Evolutionary conservation across 345 rosid species (phyloP).

Genomic region (Microthlaspi erraticum): DNA sequence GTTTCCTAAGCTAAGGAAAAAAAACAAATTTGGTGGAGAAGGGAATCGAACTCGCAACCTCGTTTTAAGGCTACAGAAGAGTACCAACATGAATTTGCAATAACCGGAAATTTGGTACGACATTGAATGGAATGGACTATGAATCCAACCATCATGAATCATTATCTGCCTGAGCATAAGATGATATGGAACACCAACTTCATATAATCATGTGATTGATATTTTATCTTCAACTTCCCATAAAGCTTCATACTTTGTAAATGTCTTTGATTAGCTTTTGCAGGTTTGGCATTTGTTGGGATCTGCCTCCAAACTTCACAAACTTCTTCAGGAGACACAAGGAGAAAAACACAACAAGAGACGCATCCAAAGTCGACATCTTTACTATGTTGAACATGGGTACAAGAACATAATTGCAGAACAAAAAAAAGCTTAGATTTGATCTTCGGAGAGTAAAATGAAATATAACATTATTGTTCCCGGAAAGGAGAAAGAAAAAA

Average conservation of each 20-base stretch:
- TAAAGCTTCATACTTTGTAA: too few relatives aligned
- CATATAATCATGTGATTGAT: too few relatives aligned
- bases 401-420: neutral
- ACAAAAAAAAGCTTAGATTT: too few relatives aligned
- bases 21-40: neutral
- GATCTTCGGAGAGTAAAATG: neutral
- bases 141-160: neutral
- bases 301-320: neutral
- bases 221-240: too few relatives aligned
- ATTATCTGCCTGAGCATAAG: neutral
- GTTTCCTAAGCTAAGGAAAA: neutral
- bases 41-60: neutral
- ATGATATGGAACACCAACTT: neutral
- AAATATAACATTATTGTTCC: slow-evolving; percentile 28
- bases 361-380: neutral
- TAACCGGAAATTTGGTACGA: neutral
- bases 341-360: too few relatives aligned
- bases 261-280: neutral
- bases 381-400: neutral
- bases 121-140: neutral
- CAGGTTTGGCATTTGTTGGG: neutral
- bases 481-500: neutral
- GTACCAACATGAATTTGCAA: neutral
- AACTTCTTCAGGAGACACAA: neutral
- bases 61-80: neutral